These are phyloP conservation scores for Saxophila tyrrhenica DNA, from an alignment of 495 filamentous ascomycete genomes.

Conservation along the genomic window DNA sequence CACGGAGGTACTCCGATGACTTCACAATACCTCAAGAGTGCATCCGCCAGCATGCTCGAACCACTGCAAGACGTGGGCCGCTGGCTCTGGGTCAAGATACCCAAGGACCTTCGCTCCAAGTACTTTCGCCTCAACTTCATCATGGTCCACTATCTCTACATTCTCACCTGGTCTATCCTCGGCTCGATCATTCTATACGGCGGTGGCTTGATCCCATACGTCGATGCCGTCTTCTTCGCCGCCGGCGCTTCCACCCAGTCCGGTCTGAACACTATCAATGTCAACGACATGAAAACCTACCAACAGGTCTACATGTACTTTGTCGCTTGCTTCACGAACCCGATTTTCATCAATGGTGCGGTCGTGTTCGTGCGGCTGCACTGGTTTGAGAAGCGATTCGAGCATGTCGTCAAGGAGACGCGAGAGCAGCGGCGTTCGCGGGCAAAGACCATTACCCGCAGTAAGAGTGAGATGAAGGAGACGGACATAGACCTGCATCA, in stretches of 20 bases:
- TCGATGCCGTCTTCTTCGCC: constrained; percentile 81
- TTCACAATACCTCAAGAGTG: too few relatives aligned
- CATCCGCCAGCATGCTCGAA: constrained; percentile 19
- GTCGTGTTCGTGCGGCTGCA: constrained; percentile 88
- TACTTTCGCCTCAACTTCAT: constrained; percentile 61
- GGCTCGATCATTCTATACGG: constrained; percentile 67
- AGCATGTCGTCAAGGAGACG: constrained; percentile 57
- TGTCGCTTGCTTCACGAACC: constrained; percentile 51
- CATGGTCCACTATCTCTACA: constrained; percentile 72
- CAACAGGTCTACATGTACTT: constrained; percentile 59
- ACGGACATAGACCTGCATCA: constrained; percentile 35
- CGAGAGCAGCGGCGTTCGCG: constrained; percentile 36
- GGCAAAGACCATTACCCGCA: constrained; percentile 46
- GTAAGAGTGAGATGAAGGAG: constrained; percentile 37
- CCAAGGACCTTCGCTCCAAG: constrained; percentile 30
- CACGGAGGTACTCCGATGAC: not conserved
- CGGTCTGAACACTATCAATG: constrained; percentile 70
- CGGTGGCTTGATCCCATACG: constrained; percentile 53
- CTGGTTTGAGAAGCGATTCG: constrained; percentile 95
- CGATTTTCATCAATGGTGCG: constrained; percentile 77
- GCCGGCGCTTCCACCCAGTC: constrained; percentile 77
- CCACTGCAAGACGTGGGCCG: constrained; percentile 29
- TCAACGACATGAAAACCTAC: constrained; percentile 63
- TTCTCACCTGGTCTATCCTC: constrained; percentile 55
- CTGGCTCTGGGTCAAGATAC: constrained; percentile 37